Base-by-base conservation (phyloP, 2,329 filamentous ascomycete species). In the Xylariomycetidae sp. region DNA sequence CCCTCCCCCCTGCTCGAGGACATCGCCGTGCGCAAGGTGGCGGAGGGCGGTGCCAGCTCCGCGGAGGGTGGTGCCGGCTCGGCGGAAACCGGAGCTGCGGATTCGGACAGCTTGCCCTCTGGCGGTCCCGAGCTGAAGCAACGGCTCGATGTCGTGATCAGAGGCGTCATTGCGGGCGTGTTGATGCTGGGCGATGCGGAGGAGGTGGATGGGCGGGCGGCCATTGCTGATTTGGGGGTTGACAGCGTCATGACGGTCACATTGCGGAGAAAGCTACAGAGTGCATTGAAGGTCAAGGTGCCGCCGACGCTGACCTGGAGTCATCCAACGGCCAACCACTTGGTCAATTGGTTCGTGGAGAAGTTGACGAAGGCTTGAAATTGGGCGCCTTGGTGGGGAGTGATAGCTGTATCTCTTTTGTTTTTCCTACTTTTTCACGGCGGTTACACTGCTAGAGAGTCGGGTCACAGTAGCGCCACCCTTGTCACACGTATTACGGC, bases 221-320 rank as follows among this genome's bases (percentile, higher is more conserved):
- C 58, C 6, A 35, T 65, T n/a, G 43, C 49, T 2, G 58, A 65
- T 35, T 29, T 64, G 19, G 61, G 62, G 2, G 46, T 64, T 3
- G 62, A 64, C 34, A 58, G 52, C 4, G 60, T 65, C 9, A 61
- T 64, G 60, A 62, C 52, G 1, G 52, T 61, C 13, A 44, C 43
- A 5, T 38, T 65, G 32, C 46, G 61, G 15, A 43, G 47, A 25
- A 48, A 59, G 40, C 40, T 65, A 22, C 58, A 61, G 44, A 51
- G 46, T 22, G 40, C 40, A 4, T 39, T 64, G 18, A 46, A 49
- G 10, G 35, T 63, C 6, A 58, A 54, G 29, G 52, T 63, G 13
- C 58, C 60, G 13, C 60, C 58, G 6, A 65, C 60, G 4, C 41
- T 66, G 32, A 55, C 52, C 2, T 66, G 63, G 63, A 60, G 48